phyloP scores from a whole-genome alignment of 2,329 filamentous ascomycete species.

The Canariomyces notabilis region DNA sequence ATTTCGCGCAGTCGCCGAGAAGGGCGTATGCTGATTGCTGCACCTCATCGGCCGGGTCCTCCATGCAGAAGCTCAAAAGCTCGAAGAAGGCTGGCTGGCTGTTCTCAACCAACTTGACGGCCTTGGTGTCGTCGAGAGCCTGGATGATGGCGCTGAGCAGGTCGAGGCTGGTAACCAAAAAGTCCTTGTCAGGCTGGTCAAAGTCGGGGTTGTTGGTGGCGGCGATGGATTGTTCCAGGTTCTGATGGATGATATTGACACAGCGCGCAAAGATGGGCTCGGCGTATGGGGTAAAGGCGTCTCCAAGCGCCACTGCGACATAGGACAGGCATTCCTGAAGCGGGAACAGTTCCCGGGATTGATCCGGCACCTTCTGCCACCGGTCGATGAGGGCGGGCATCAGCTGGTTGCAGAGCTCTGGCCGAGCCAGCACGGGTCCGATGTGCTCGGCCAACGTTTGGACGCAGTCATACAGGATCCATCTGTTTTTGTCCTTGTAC shows the following conservation, averaged over 20 bases:
- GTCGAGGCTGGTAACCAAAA: slow-evolving; percentile 90
- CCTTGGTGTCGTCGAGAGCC: slow-evolving; percentile 69
- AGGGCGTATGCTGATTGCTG: slow-evolving; percentile 94
- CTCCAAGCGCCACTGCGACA: slow-evolving; percentile 78
- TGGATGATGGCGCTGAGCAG: slow-evolving; percentile 91
- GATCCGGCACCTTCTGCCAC: slow-evolving; percentile 81
- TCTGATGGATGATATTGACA: slow-evolving; percentile 84
- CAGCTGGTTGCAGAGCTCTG: slow-evolving; percentile 73
- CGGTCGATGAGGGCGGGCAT: slow-evolving; percentile 90
- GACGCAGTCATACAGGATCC: slow-evolving; percentile 96
- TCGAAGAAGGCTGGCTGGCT: slow-evolving; percentile 85
- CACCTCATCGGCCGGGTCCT: slow-evolving; percentile 85
- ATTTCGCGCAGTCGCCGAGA: slow-evolving; percentile 90
- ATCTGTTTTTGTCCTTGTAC: slow-evolving; percentile 99
- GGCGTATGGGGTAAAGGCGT: slow-evolving; percentile 79
- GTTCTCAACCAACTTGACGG: slow-evolving; percentile 68
- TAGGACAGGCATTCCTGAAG: slow-evolving; percentile 95
- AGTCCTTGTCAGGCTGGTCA: slow-evolving; percentile 91
- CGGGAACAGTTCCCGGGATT: slow-evolving; percentile 90
- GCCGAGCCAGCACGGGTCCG: slow-evolving; percentile 72
- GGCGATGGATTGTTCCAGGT: slow-evolving; percentile 73
- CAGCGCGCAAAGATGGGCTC: slow-evolving; percentile 82
- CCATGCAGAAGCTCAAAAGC: slow-evolving; percentile 85
- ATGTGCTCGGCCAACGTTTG: slow-evolving; percentile 94
- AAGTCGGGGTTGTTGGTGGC: slow-evolving; percentile 62